phyloP scores from a whole-genome alignment of 768 basidiomycete species.

The Trametes elegans region DNA sequence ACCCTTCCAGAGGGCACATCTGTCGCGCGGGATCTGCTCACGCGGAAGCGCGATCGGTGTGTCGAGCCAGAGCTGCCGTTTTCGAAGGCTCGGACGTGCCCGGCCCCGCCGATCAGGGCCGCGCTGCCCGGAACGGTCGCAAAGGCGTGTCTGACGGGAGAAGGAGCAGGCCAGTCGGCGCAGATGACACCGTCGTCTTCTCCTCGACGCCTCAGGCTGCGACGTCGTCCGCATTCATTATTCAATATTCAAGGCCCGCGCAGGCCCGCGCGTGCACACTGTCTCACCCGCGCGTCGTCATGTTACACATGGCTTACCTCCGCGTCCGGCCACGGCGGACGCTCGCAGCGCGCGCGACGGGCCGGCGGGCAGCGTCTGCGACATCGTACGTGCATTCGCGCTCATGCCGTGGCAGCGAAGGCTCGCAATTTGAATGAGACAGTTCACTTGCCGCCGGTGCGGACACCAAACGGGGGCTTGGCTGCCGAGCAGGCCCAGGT shows the following conservation, averaged over 20 bases:
- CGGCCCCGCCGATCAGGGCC: slow-evolving; percentile 20
- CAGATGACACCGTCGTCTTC: no score
- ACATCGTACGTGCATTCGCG: background rate
- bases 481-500: background rate
- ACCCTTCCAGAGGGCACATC: background rate
- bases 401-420: slow-evolving; percentile 1
- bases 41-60: background rate
- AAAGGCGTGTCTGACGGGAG: background rate
- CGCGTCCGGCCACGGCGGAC: background rate
- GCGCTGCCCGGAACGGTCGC: slow-evolving; percentile 11
- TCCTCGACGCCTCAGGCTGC: background rate
- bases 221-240: background rate
- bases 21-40: background rate
- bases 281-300: background rate
- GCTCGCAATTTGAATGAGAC: slow-evolving; percentile 7
- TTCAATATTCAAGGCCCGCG: background rate
- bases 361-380: no score
- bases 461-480: no score
- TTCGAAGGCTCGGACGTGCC: background rate
- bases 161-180: no score
- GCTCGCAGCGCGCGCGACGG: background rate
- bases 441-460: background rate
- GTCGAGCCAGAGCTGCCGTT: background rate
- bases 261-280: background rate
- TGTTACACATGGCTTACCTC: background rate